Conservation (phyloP, 169 alveolate genomes). For the Toxoplasma gondii region DNA sequence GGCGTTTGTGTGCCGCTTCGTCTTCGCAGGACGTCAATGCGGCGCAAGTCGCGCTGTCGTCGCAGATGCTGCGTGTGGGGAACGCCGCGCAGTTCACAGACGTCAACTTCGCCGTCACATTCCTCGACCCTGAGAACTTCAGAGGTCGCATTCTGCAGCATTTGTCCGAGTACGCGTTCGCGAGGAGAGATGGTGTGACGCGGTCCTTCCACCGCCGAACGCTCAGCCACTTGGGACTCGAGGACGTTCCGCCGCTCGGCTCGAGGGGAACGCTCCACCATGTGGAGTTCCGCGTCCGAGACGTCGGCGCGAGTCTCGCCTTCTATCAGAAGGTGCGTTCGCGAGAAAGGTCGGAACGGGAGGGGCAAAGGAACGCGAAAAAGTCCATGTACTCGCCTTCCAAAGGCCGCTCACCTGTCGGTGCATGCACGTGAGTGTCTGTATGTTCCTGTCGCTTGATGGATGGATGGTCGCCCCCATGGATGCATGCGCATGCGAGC, state of each 20-base stretch:
- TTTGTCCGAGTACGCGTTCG: constrained; percentile 15
- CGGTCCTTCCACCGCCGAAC: background rate
- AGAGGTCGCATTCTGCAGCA: constrained; percentile 47
- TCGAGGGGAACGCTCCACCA: constrained; percentile 45
- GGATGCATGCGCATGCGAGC: no score
- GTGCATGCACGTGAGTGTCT: no score
- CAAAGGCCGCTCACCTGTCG: no score
- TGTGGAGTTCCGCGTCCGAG: constrained; percentile 16
- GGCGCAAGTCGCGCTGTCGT: constrained; percentile 39
- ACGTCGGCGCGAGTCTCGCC: background rate
- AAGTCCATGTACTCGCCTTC: no score
- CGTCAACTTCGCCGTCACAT: constrained; percentile 50
- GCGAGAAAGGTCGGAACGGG: background rate
- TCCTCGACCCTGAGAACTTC: constrained; percentile 46
- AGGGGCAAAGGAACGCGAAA: background rate
- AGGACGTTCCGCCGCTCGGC: background rate
- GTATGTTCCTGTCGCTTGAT: no score
- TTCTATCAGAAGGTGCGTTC: constrained; percentile 36
- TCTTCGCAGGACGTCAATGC: constrained; percentile 48
- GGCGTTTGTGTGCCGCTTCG: background rate
- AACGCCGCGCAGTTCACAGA: constrained; percentile 53
- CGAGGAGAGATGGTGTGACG: background rate
- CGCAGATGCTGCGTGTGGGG: constrained; percentile 48
- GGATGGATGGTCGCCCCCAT: no score
- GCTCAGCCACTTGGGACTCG: background rate